These are phyloP conservation scores for Paxillus rubicundulus DNA, from an alignment of 768 basidiomycete species.

Conservation along the genomic window DNA sequence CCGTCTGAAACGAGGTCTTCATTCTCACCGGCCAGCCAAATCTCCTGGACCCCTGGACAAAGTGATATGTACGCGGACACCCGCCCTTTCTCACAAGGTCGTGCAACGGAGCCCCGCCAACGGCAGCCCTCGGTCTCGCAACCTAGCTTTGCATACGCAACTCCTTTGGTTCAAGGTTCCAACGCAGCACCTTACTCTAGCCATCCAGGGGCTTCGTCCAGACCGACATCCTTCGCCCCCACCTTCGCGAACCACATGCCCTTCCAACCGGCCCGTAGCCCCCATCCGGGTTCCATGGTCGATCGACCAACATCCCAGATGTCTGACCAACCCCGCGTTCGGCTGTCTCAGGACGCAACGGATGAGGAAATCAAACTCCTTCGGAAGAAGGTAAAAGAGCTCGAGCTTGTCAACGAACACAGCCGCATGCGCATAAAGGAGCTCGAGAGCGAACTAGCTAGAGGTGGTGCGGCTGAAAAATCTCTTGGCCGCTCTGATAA, in stretches of 20 bases:
- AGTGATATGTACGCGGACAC: neutral
- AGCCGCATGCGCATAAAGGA: slow-evolving; percentile 46
- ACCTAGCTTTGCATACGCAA: slow-evolving; percentile 19
- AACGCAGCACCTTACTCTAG: slow-evolving; percentile 19
- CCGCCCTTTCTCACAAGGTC: slow-evolving; percentile 24
- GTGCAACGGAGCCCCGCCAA: slow-evolving; percentile 19
- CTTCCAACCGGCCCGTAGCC: slow-evolving; percentile 1
- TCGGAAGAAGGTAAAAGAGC: slow-evolving; percentile 56
- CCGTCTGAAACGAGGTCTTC: slow-evolving; percentile 19
- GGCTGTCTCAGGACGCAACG: slow-evolving; percentile 22
- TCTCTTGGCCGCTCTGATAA: slow-evolving; percentile 17
- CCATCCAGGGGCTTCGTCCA: slow-evolving; percentile 18
- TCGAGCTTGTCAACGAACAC: slow-evolving; percentile 58
- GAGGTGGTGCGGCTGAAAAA: slow-evolving; percentile 25
- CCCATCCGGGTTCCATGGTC: neutral
- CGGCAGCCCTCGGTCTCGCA: slow-evolving; percentile 21
- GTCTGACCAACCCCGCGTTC: slow-evolving; percentile 25
- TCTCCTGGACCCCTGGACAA: slow-evolving; percentile 5
- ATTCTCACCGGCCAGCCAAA: slow-evolving; percentile 9
- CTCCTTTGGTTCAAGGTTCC: slow-evolving; percentile 13
- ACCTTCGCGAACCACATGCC: slow-evolving; percentile 4
- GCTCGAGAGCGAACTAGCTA: slow-evolving; percentile 46
- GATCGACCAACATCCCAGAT: slow-evolving; percentile 25
- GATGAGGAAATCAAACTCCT: slow-evolving; percentile 56
- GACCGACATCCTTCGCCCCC: slow-evolving; percentile 4